Conservation (phyloP, 179 eudicot species). For the Silene coronaria region DNA sequence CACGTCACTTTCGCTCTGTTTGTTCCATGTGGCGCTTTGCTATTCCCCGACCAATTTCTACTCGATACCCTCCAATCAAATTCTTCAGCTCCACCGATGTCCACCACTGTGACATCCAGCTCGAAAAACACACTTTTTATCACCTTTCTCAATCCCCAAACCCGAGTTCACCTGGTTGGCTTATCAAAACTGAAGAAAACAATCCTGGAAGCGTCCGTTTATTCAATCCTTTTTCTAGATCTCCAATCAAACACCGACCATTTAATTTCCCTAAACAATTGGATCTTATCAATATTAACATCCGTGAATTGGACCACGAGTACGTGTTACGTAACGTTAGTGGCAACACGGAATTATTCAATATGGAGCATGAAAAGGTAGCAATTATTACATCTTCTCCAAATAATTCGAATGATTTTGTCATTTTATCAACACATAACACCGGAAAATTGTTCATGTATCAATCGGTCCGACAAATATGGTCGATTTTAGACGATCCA, state of each 20-base stretch:
- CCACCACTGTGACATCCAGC: constrained; percentile 19
- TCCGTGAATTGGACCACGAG: constrained; percentile 26
- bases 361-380: constrained; percentile 33
- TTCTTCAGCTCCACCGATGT: constrained; percentile 5
- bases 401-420: constrained; percentile 7
- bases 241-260: neutral
- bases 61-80: constrained; percentile 11
- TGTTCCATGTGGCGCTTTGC: constrained; percentile 23
- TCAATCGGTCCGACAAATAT: constrained; percentile 16
- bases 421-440: constrained; percentile 25
- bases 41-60: neutral
- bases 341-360: constrained; percentile 3
- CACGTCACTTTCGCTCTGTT: constrained; percentile 23
- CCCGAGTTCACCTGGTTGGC: constrained; percentile 20
- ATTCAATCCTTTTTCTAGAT: constrained; percentile 26
- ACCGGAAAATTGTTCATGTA: constrained; percentile 33
- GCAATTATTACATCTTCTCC: constrained; percentile 12
- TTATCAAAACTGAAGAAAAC: constrained; percentile 28
- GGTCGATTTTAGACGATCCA: constrained; percentile 28
- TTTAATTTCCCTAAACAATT: constrained; percentile 15
- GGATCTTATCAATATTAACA: constrained; percentile 17
- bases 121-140: constrained; percentile 22
- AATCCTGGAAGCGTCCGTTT: constrained; percentile 12
- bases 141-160: neutral
- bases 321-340: constrained; percentile 26